Percentiles rank a stretch among this genome's conserved stretches.
Evolutionary conservation across 352 stramenopile species (phyloP).

Genomic region (Elongisporangium undulatum): DNA sequence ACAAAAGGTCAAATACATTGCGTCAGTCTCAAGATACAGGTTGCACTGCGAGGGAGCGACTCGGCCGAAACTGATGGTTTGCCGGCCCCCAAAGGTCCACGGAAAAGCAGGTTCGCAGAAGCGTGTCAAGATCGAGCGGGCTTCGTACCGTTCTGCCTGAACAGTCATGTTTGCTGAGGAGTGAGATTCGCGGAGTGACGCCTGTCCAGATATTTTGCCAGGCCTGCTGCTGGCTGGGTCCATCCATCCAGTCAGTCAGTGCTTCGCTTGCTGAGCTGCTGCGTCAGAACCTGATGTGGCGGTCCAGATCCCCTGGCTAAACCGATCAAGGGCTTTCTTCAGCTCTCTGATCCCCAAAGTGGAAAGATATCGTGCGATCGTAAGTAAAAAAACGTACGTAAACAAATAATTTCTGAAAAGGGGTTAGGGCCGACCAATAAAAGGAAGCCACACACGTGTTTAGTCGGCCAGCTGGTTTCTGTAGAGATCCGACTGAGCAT

Average conservation of each 20-base stretch:
- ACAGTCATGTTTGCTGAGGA: not conserved
- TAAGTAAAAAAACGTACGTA: not conserved
- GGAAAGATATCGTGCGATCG: not conserved
- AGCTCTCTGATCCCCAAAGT: not conserved
- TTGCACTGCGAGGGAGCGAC: slow-evolving; percentile 2
- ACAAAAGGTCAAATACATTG: slow-evolving; percentile 9
- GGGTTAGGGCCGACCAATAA: not conserved
- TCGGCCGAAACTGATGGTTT: not conserved
- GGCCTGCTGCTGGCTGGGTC: too few relatives aligned
- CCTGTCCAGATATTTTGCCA: not conserved
- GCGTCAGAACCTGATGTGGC: not conserved
- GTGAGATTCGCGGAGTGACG: not conserved
- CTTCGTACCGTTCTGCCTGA: slow-evolving; percentile 2
- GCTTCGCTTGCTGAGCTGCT: not conserved
- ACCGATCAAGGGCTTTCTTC: not conserved
- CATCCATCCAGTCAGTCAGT: not conserved
- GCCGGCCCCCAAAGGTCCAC: not conserved
- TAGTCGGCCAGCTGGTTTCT: slow-evolving; percentile 1
- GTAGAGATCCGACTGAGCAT: not conserved
- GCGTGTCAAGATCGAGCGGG: not conserved
- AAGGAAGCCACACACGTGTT: not conserved
- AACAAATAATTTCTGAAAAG: not conserved
- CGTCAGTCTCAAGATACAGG: slow-evolving; percentile 10
- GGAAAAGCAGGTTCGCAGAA: not conserved
- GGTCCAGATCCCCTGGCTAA: not conserved